phyloP scores from a whole-genome alignment of 768 basidiomycete genomes.

The Candolleomyces aberdarensis region DNA sequence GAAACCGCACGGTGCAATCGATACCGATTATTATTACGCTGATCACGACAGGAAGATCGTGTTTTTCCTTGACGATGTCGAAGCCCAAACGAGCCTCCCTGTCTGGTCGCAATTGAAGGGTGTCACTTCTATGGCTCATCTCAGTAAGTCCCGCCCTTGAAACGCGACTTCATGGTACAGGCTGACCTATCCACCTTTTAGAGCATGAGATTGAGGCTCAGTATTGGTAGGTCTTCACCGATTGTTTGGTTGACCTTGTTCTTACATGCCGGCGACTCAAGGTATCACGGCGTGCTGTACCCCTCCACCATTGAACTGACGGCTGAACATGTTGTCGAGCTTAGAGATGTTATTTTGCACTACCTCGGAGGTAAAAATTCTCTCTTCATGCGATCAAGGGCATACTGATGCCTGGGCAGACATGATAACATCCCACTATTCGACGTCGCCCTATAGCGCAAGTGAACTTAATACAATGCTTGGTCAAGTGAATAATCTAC shows the following conservation, averaged over 20 bases:
- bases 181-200: constrained; percentile 13
- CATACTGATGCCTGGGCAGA: constrained; percentile 22
- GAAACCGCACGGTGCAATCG: constrained; percentile 23
- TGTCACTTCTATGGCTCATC: constrained; percentile 31
- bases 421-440: constrained; percentile 34
- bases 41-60: constrained; percentile 43
- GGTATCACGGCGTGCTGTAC: constrained; percentile 35
- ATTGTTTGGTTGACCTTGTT: neutral
- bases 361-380: constrained; percentile 29
- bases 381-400: too few relatives aligned
- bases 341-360: constrained; percentile 36
- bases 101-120: constrained; percentile 32
- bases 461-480: constrained; percentile 38
- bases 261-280: constrained; percentile 10
- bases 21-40: constrained; percentile 29
- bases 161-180: neutral
- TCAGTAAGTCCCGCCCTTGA: constrained; percentile 31
- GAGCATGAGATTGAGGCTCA: constrained; percentile 37
- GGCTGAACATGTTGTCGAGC: constrained; percentile 25
- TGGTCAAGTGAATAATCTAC: constrained; percentile 28
- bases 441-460: constrained; percentile 34
- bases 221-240: constrained; percentile 32
- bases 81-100: constrained; percentile 25
- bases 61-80: constrained; percentile 51
- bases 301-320: constrained; percentile 26